Percentiles rank a stretch among this genome's conserved stretches.
phyloP scores from a whole-genome alignment of 257 asterid genomes.

The Nicotiana tomentosiformis region DNA sequence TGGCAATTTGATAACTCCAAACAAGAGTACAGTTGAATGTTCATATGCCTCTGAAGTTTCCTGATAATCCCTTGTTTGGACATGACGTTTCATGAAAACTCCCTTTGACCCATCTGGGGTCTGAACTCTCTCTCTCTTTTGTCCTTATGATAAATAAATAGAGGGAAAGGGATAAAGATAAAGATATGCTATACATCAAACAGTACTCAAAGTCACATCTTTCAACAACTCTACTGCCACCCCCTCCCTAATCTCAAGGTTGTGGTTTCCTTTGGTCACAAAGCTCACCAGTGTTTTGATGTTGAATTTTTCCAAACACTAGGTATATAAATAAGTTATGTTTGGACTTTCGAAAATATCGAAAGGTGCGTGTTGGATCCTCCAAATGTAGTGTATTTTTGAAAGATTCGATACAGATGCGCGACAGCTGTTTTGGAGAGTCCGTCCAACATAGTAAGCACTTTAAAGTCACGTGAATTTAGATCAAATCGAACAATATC shows the following conservation, averaged over 20 bases:
- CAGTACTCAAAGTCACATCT: neutral
- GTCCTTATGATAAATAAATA: neutral
- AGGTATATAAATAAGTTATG: too few species aligned
- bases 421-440: too few species aligned
- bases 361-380: rapidly evolving
- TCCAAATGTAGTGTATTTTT: too few species aligned
- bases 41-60: neutral
- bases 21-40: neutral
- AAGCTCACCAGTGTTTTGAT: neutral
- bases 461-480: too few species aligned
- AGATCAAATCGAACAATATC: too few species aligned
- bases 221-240: neutral
- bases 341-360: too few species aligned
- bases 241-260: neutral
- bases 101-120: neutral
- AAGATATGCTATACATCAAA: neutral
- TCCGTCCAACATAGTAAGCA: too few species aligned
- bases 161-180: neutral
- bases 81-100: neutral
- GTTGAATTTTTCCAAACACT: neutral
- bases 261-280: neutral
- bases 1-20: neutral
- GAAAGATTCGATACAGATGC: rapidly evolving
- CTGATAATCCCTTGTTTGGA: neutral
- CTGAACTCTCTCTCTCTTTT: neutral